phyloP scores from a whole-genome alignment of 208 protist species.

The Porcisia deanei region DNA sequence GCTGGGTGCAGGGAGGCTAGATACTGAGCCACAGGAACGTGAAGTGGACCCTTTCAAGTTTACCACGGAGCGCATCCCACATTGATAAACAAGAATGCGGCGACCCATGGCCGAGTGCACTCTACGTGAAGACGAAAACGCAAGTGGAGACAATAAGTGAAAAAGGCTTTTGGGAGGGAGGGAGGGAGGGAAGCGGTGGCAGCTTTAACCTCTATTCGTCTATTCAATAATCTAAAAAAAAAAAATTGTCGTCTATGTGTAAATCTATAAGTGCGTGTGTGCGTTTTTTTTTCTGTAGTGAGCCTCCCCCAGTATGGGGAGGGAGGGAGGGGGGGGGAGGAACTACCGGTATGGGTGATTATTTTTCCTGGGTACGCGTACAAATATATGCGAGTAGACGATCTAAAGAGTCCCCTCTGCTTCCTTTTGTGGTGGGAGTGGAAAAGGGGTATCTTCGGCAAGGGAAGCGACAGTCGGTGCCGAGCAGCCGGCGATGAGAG shows the following conservation, averaged over 20 bases:
- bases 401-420: background rate
- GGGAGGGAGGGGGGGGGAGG: background rate
- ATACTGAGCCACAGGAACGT: background rate
- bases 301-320: too few relatives aligned
- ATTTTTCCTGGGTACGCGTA: background rate
- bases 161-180: background rate
- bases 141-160: background rate
- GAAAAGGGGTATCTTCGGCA: background rate
- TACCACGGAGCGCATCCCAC: constrained; percentile 18
- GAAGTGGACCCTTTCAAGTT: constrained; percentile 6
- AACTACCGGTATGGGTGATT: background rate
- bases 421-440: background rate
- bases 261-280: too few relatives aligned
- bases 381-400: background rate
- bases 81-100: constrained; percentile 26
- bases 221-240: too few relatives aligned
- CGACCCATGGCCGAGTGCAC: constrained; percentile 9
- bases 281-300: too few relatives aligned
- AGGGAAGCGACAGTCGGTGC: background rate
- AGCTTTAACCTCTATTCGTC: too few relatives aligned
- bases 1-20: background rate
- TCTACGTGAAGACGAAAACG: background rate
- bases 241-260: too few relatives aligned
- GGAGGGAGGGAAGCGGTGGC: background rate
- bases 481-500: background rate